Evolutionary conservation across 2,329 filamentous ascomycete species (phyloP).

Genomic region (Sporothrix mexicana): DNA sequence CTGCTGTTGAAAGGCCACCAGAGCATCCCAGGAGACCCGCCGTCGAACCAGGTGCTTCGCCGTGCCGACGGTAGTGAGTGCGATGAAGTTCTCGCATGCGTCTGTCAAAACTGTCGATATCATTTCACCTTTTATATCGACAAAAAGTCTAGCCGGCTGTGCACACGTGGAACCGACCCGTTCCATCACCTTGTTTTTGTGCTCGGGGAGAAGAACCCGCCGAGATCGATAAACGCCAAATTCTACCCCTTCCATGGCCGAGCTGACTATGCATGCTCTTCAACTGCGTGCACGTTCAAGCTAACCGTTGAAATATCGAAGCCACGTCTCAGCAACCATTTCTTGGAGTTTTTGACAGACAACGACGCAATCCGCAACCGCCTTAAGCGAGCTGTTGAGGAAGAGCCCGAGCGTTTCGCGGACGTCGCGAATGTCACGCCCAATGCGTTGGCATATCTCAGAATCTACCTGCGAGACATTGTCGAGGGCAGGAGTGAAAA

Average conservation of each 20-base stretch:
- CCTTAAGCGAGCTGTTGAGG: conserved; percentile 48
- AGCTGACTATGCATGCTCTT: conserved; percentile 51
- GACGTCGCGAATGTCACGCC: conserved; percentile 50
- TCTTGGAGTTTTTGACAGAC: conserved; percentile 54
- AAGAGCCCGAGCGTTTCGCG: conserved; percentile 57
- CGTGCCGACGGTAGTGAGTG: conserved; percentile 34
- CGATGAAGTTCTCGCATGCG: conserved; percentile 40
- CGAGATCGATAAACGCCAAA: conserved; percentile 40
- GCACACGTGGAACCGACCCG: conserved; percentile 31
- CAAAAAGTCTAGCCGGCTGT: conserved; percentile 30
- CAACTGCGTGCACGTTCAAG: conserved; percentile 50
- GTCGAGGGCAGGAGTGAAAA: conserved; percentile 48
- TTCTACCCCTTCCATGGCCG: conserved; percentile 49
- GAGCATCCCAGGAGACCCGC: conserved; percentile 28
- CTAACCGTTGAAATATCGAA: conserved; percentile 56
- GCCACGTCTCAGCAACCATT: conserved; percentile 53
- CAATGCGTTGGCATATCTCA: conserved; percentile 54
- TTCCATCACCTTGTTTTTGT: conserved; percentile 42
- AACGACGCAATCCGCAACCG: conserved; percentile 51
- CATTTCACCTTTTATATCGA: conserved; percentile 44
- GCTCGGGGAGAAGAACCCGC: background rate
- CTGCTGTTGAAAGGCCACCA: conserved; percentile 40
- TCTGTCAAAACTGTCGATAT: conserved; percentile 45
- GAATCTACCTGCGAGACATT: conserved; percentile 59
- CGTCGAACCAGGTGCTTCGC: background rate